Percentiles rank a stretch among this genome's conserved stretches.
These are phyloP conservation scores for Nakazawaea ishiwadae DNA, from an alignment of 805 yeast species.

Conservation along the genomic window DNA sequence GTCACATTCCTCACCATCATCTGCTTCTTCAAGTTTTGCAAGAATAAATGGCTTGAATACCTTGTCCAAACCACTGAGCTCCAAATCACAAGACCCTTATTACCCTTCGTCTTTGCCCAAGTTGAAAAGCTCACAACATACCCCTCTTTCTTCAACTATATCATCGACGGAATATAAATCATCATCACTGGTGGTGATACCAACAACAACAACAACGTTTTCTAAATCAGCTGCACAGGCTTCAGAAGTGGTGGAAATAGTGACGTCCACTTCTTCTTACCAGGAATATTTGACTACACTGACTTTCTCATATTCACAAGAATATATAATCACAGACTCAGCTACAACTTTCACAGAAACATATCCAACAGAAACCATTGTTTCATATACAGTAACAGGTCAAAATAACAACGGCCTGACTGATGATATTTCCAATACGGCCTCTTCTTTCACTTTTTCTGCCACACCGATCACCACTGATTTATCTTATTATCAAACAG, in stretches of 20 bases:
- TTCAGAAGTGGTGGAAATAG: background rate
- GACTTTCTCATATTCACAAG: constrained; percentile 9
- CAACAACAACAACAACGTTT: background rate
- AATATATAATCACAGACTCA: constrained; percentile 11
- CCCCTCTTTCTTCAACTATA: constrained; percentile 6
- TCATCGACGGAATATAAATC: background rate
- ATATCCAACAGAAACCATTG: constrained; percentile 9
- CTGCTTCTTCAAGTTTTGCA: background rate
- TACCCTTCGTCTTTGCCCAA: background rate
- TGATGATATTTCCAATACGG: background rate
- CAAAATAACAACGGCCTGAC: too few species aligned
- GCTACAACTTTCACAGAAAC: constrained; percentile 14
- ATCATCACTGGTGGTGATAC: background rate
- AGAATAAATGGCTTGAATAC: constrained; percentile 3
- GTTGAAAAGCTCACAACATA: background rate
- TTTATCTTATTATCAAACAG: constrained; percentile 9
- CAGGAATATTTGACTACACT: constrained; percentile 7
- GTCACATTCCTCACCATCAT: background rate
- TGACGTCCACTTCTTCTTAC: constrained; percentile 14
- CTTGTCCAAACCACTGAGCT: background rate
- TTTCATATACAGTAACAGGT: constrained; percentile 11
- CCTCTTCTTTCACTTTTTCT: constrained; percentile 8
- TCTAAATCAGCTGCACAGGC: constrained; percentile 4
- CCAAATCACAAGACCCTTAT: constrained; percentile 3
- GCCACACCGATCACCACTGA: constrained; percentile 10